phyloP scores from a whole-genome alignment of 192 early-diverging fungal species.

The Backusella sp. region DNA sequence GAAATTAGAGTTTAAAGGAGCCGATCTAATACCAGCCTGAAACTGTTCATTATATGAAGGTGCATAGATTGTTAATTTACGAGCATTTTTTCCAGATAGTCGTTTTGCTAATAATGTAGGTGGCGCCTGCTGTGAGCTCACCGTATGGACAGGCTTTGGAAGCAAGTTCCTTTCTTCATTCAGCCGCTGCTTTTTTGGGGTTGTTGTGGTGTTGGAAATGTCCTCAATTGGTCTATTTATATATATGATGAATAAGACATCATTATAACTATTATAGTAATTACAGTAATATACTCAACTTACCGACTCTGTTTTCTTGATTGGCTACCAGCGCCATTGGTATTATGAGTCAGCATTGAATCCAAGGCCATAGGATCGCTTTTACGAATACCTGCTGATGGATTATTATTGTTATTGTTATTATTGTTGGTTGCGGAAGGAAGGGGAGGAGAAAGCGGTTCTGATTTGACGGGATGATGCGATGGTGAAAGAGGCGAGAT shows the following conservation, averaged over 20 bases:
- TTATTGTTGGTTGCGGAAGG: not conserved
- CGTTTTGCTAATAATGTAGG: conserved; percentile 20
- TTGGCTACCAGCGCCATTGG: conserved; percentile 18
- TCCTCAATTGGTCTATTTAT: conserved; percentile 6
- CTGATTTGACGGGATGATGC: not conserved
- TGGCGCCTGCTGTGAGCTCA: conserved; percentile 13
- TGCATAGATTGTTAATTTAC: conserved; percentile 49
- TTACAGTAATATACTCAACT: not conserved
- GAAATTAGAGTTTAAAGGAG: conserved; percentile 44
- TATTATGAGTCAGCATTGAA: conserved; percentile 24
- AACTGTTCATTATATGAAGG: conserved; percentile 46
- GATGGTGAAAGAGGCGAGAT: not conserved
- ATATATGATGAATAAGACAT: not conserved
- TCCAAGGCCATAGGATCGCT: conserved; percentile 32
- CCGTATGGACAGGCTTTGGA: conserved; percentile 20
- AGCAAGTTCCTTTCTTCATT: conserved; percentile 1
- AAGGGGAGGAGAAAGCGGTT: not conserved
- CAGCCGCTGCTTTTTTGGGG: conserved; percentile 1
- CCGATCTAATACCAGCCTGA: conserved; percentile 43
- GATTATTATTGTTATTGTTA: not conserved
- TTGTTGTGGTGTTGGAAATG: not conserved
- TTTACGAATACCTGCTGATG: not conserved
- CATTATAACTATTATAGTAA: no score
- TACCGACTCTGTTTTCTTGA: conserved; percentile 11
- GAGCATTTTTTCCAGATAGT: conserved; percentile 43